Evolutionary conservation across 306 rosid species (phyloP).

Genomic region (Malus sieversii): DNA sequence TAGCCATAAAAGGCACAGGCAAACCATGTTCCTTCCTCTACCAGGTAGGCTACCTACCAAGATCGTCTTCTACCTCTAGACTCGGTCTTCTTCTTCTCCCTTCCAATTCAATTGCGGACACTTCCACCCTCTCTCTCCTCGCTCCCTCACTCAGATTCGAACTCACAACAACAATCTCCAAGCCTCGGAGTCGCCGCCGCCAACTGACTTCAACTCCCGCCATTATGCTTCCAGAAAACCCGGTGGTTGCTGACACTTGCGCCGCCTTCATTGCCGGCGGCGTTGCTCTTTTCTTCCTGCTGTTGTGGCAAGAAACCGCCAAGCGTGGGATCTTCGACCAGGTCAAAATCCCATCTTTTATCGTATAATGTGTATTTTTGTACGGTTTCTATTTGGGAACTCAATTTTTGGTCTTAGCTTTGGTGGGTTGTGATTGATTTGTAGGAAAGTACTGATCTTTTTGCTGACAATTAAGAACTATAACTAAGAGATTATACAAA

Average conservation of each 20-base stretch:
- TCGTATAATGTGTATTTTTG: not conserved
- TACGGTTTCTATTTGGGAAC: not conserved
- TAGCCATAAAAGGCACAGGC: not conserved
- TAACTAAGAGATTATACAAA: not conserved
- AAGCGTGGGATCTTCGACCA: constrained; percentile 57
- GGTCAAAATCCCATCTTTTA: constrained; percentile 26
- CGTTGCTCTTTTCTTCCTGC: constrained; percentile 49
- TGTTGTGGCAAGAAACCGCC: constrained; percentile 65
- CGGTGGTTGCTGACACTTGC: constrained; percentile 49
- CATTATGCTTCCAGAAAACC: constrained; percentile 44
- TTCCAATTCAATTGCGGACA: not conserved
- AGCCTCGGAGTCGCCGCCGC: constrained; percentile 14
- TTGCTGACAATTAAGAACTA: not conserved
- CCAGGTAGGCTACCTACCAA: not conserved
- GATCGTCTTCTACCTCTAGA: not conserved
- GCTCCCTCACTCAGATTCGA: not conserved
- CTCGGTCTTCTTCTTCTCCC: not conserved
- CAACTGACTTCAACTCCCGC: constrained; percentile 22
- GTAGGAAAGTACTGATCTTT: not conserved
- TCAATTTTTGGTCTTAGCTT: not conserved
- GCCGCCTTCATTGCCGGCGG: constrained; percentile 48
- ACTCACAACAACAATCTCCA: not conserved
- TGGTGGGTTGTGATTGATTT: constrained; percentile 6
- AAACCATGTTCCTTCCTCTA: not conserved
- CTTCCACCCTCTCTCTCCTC: not conserved